Base-by-base conservation (phyloP, 371 early-diverging fungal genomes). In the Mortierella sp. region DNA sequence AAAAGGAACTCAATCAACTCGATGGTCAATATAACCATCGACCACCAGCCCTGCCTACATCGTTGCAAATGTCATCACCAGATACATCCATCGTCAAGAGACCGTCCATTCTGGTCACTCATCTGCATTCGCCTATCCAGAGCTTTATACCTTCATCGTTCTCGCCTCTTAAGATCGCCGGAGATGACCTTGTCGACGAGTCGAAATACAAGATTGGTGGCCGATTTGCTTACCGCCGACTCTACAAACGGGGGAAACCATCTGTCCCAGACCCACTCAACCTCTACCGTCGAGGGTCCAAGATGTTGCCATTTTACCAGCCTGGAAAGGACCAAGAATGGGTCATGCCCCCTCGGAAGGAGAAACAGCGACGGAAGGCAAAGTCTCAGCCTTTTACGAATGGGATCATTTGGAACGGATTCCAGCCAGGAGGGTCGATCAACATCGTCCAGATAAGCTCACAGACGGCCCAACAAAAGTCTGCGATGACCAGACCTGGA, bases 111-210 rank as follows among this genome's bases (percentile, higher is more conserved):
- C 46, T 79, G 21, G 82, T 86, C 27, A 77, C 79, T 49, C 71
- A 75, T 18, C 35, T 86, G 3, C 70, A 68, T 29, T 77, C 82
- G 16, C 82, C 86, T 12, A 43, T 70, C 38, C 86, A 80, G 32
- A 86, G 82, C 78, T 82, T 71, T 60, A 86, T 86, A 74, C 86
- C 86, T 70, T 79, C 80, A 65, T 79, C 79, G 11, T 86, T 86
- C 49, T 75, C 86, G 2, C 86, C 86, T 0, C 82, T 86, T 16
- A 82, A 79, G 54, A 76, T 86, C 70, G 71, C 82, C 24, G 80
- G 86, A 24, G 86, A 75, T 24, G 75, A 74, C 54, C 77, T 79
- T 71, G 86, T 86, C 27, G 82, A 86, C 43, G 86, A 79, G n/a
- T 72, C 86, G 14, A 86, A 86, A 77, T 86, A 86, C 60, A 77